These are phyloP conservation scores for Auricularia auricula-judae DNA, from an alignment of 768 basidiomycete species.

Conservation along the genomic window DNA sequence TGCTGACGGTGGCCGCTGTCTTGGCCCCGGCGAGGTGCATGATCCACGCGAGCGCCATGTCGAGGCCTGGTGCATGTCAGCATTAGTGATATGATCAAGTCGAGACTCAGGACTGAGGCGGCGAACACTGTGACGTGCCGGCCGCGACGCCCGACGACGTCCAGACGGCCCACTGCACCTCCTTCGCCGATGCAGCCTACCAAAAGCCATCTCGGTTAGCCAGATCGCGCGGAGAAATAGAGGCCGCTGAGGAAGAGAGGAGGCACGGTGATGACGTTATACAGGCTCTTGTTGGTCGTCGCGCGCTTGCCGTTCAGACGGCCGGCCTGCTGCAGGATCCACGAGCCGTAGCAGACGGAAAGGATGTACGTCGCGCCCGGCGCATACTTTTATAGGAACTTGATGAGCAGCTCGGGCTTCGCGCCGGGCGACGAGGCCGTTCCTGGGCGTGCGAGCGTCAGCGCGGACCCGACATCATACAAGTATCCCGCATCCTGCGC, in stretches of 20 bases:
- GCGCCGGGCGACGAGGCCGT: background rate
- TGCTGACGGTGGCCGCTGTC: constrained; percentile 6
- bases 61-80: no score
- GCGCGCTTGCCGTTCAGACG: constrained; percentile 31
- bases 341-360: constrained; percentile 30
- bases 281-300: constrained; percentile 33
- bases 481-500: background rate
- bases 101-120: no score
- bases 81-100: no score
- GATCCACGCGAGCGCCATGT: constrained; percentile 25
- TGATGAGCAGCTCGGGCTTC: constrained; percentile 11
- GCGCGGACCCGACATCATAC: no score
- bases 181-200: no score
- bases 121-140: constrained; percentile 18
- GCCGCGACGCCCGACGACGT: constrained; percentile 37
- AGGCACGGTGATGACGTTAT: constrained; percentile 12
- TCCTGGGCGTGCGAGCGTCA: no score
- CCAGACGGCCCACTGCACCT: constrained; percentile 36
- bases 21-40: constrained; percentile 18
- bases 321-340: constrained; percentile 27
- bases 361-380: constrained; percentile 28
- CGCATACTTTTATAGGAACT: constrained; percentile 23
- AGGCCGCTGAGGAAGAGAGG: no score
- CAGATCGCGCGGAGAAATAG: no score
- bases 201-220: no score